Base-by-base conservation (phyloP, 441 rosid genomes). In the Arabidopsis hybrid region DNA sequence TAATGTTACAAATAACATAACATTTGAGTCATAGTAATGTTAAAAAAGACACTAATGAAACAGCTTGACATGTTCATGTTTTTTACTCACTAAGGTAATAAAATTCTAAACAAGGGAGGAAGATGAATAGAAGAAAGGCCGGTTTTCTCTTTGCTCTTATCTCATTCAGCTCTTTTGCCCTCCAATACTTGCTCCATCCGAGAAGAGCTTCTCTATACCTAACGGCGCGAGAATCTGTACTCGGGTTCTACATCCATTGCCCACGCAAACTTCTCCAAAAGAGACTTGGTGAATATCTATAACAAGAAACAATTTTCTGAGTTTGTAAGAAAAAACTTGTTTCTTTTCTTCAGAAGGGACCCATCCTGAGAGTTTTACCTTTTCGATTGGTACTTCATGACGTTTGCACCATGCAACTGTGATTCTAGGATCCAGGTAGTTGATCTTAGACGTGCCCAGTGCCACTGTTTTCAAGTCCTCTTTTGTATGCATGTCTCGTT, bases 371-470 rank as follows among this genome's bases (percentile, higher is more conserved):
- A 49, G 47, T 56, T 56, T 80, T 72, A 96, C 99, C 98, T 93
- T 96, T 80, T 96, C 99, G 26, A 96, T 96, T 52, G 99, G 97
- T 75, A 96, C 99, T 63, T 96, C 99, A 36, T 89, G 93, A 14
- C 98, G 87, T 80, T 96, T 96, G 87, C 99, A 96, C 99, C 99
- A 96, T 3, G 99, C 97, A 4, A 96, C 99, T 0, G 97, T 91
- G 65, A 96, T 96, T 84, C 99, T 86, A 56, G 99, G 99, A 83
- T 96, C 99, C 29, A 93, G 88, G 76, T 96, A 96, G 71, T 96
- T 96, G 77, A 96, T 90, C 79, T 93, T 95, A 59, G 99, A 93
- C 1, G 99, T 96, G 74, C 99, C 98, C 59, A 96, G 77, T 14
- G 99, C 97, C 69, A 95, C 97, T 0, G 95, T 90, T 85, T 95